These are phyloP conservation scores for Truncatella angustata DNA, from an alignment of 2,329 filamentous ascomycete genomes.

Conservation along the genomic window DNA sequence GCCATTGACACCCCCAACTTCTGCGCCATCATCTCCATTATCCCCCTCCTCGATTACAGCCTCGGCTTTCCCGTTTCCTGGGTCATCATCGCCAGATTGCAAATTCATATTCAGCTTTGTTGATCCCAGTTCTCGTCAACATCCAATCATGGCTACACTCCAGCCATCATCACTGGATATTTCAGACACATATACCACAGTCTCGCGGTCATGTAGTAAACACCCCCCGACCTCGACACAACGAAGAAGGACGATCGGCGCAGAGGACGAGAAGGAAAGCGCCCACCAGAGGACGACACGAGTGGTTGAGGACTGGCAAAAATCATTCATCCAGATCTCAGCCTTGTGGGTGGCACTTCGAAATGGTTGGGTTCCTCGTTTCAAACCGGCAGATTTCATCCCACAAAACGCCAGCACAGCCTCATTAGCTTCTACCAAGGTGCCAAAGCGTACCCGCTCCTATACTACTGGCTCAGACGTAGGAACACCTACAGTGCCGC, in stretches of 20 bases:
- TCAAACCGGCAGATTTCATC: conserved; percentile 27
- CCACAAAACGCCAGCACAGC: conserved; percentile 9
- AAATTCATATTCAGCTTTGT: conserved; percentile 79
- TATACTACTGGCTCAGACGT: conserved; percentile 15
- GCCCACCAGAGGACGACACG: conserved; percentile 31
- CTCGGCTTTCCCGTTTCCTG: conserved; percentile 11
- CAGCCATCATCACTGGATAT: conserved; percentile 65
- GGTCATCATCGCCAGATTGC: conserved; percentile 34
- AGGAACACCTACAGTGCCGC: conserved; percentile 12
- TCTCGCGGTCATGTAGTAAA: conserved; percentile 48
- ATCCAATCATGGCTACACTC: conserved; percentile 72
- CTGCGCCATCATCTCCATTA: background rate
- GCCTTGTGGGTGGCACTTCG: conserved; percentile 51
- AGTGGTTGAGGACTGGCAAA: conserved; percentile 41
- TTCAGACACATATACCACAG: conserved; percentile 63
- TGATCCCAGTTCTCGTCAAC: conserved; percentile 64
- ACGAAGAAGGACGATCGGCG: conserved; percentile 14
- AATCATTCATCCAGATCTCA: conserved; percentile 49
- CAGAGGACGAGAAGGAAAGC: conserved; percentile 14
- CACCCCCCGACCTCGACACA: conserved; percentile 44
- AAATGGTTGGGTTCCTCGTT: conserved; percentile 40
- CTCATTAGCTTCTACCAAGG: background rate
- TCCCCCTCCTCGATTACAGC: conserved; percentile 16
- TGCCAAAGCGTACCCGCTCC: conserved; percentile 6
- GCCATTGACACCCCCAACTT: conserved; percentile 14